Conservation (phyloP, 2,329 filamentous ascomycete species). For the Diaporthe citri region DNA sequence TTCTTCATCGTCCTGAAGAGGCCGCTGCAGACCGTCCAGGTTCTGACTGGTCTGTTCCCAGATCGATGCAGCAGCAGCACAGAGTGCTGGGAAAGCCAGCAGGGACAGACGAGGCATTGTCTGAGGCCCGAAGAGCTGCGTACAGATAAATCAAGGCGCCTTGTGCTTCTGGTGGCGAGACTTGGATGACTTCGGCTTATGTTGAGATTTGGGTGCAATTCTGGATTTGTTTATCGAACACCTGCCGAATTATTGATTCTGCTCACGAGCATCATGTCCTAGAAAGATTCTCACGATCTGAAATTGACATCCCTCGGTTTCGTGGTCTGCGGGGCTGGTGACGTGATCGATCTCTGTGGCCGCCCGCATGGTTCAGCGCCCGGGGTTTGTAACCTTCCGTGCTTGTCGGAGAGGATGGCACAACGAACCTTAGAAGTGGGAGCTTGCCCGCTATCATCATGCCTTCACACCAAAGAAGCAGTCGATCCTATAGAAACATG, state of each 20-base stretch:
- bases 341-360: slow-evolving; percentile 35
- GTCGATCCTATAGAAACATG: not conserved
- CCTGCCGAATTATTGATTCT: not conserved
- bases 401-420: not conserved
- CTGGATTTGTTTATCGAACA: not conserved
- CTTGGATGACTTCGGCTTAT: not conserved
- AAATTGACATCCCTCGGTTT: not conserved
- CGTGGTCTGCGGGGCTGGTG: slow-evolving; percentile 30
- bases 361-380: slow-evolving; percentile 16
- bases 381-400: not conserved
- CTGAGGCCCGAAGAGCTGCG: not conserved
- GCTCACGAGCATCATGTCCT: no score
- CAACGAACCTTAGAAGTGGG: not conserved
- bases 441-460: not conserved
- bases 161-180: not conserved
- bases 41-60: slow-evolving; percentile 19
- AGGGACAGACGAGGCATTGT: slow-evolving; percentile 20
- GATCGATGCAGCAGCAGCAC: slow-evolving; percentile 5
- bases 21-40: slow-evolving; percentile 17
- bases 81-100: slow-evolving; percentile 20
- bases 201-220: not conserved
- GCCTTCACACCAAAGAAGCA: not conserved
- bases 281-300: not conserved
- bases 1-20: slow-evolving; percentile 8
- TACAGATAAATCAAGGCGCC: not conserved